Conservation (phyloP, 345 rosid genomes). For the Syzygium grande region DNA sequence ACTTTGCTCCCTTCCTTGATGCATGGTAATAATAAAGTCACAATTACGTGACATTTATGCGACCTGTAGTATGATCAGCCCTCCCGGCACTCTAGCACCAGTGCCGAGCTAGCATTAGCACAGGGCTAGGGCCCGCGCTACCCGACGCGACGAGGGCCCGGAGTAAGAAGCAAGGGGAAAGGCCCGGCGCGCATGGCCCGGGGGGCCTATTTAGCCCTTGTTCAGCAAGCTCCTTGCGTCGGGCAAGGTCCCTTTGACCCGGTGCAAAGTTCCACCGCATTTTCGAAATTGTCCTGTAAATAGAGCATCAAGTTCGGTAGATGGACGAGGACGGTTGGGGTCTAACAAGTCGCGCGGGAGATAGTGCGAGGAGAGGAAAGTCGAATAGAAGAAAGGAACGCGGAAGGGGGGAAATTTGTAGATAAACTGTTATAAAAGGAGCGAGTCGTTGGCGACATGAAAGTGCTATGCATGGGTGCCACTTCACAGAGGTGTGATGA, state of each 20-base stretch:
- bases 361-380: neutral
- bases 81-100: fast-evolving
- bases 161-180: neutral
- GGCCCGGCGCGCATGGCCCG: neutral
- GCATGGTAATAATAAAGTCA: neutral
- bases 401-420: neutral
- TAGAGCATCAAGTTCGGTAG: neutral
- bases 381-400: neutral
- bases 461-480: neutral
- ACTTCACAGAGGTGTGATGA: neutral
- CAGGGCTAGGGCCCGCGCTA: fast-evolving
- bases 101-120: neutral
- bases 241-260: neutral
- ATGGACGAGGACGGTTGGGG: neutral
- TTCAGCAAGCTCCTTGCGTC: neutral
- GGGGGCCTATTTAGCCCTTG: neutral
- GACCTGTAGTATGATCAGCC: neutral
- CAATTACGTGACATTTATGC: neutral
- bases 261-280: neutral
- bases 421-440: neutral
- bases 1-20: neutral
- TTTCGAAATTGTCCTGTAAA: neutral
- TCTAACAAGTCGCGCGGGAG: neutral
- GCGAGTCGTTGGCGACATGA: neutral
- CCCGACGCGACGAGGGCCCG: neutral